A percentile compares a stretch with the other conserved stretches of the same genome.
Conservation (phyloP, 208 protist genomes). For the Entamoeba invadens region DNA sequence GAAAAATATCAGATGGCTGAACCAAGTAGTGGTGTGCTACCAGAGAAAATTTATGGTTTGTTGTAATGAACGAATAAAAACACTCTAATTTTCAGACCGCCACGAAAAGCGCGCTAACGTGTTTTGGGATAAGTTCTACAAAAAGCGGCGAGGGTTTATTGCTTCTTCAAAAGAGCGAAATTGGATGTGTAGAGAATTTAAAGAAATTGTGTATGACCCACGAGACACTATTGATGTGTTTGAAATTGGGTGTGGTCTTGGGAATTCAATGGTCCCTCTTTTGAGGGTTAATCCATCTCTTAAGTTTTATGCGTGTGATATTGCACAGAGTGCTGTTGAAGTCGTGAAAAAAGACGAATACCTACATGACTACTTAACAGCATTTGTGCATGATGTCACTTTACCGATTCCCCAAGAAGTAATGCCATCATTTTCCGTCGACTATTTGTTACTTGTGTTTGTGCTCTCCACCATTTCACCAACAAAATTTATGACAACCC, state of each 20-base stretch:
- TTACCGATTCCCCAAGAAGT: background rate
- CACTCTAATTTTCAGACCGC: background rate
- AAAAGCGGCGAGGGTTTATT: background rate
- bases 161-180: background rate
- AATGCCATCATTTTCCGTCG: background rate
- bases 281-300: background rate
- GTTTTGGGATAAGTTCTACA: background rate
- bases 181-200: constrained; percentile 1
- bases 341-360: background rate
- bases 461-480: background rate
- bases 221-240: background rate
- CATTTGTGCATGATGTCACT: background rate
- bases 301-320: constrained; percentile 1
- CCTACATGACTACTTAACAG: background rate
- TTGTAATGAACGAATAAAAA: too few species aligned
- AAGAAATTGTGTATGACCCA: background rate
- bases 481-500: background rate
- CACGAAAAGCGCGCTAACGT: background rate
- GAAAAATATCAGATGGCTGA: too few species aligned
- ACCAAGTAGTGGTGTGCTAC: too few species aligned
- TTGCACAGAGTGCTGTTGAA: background rate
- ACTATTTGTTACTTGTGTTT: background rate
- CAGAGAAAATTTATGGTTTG: background rate
- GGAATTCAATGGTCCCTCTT: background rate
- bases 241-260: constrained; percentile 6